phyloP scores from a whole-genome alignment of 345 rosid genomes.

The Eutrema yunnanense region DNA sequence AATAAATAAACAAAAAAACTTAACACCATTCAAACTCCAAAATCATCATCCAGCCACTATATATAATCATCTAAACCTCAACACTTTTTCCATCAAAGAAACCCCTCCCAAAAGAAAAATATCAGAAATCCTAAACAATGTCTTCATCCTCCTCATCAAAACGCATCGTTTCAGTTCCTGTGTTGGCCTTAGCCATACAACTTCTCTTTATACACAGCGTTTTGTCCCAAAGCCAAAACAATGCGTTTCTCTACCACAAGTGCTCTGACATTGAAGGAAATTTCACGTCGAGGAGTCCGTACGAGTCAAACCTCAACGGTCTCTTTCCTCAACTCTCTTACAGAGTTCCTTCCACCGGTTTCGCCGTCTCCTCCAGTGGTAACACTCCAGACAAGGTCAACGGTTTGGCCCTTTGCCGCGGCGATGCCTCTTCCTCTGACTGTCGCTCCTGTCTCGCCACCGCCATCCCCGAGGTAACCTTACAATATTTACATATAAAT shows the following conservation, averaged over 20 bases:
- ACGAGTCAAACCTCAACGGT: slow-evolving; percentile 40
- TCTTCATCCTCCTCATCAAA: slow-evolving; percentile 7
- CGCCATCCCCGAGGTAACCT: slow-evolving; percentile 38
- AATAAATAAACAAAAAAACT: not conserved
- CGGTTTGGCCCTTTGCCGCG: slow-evolving; percentile 59
- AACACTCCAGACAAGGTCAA: slow-evolving; percentile 30
- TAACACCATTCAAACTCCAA: not conserved
- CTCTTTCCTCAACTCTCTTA: slow-evolving; percentile 35
- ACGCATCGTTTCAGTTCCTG: not conserved
- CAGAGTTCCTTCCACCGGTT: slow-evolving; percentile 45
- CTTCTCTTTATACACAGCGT: slow-evolving; percentile 5
- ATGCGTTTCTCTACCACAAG: slow-evolving; percentile 35
- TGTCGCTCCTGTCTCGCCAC: slow-evolving; percentile 44
- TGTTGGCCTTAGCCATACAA: slow-evolving; percentile 19
- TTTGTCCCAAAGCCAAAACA: slow-evolving; percentile 23
- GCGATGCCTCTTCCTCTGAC: slow-evolving; percentile 42
- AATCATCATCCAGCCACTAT: not conserved
- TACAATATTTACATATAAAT: not conserved
- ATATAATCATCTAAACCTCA: not conserved
- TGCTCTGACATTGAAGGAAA: slow-evolving; percentile 41
- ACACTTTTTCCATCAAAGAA: not conserved
- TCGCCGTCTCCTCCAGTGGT: slow-evolving; percentile 36
- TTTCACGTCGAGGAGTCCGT: slow-evolving; percentile 34
- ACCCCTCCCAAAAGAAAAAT: not conserved
- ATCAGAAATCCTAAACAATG: slow-evolving; percentile 17